Evolutionary conservation across 805 yeast genomes (phyloP).

Genomic region (Kodamaea neixiangensis): DNA sequence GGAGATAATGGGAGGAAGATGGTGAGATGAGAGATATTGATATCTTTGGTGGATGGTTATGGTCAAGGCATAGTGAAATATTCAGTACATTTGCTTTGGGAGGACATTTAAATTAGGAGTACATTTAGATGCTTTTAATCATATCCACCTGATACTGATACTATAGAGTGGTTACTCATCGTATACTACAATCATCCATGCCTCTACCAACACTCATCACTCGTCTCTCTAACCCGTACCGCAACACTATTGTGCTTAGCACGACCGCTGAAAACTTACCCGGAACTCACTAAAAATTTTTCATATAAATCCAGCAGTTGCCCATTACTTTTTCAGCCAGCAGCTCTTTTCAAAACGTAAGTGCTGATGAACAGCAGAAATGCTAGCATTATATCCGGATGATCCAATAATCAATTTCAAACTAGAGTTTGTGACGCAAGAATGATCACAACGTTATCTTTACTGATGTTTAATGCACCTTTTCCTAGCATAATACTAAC

Average conservation of each 20-base stretch:
- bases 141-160: too few species aligned
- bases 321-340: neutral
- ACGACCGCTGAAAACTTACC: conserved; percentile 9
- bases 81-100: too few species aligned
- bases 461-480: conserved; percentile 7
- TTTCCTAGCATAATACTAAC: neutral
- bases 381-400: conserved; percentile 17
- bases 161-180: too few species aligned
- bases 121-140: too few species aligned
- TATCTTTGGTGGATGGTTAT: too few species aligned
- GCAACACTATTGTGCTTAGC: neutral
- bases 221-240: neutral
- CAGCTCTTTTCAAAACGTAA: conserved; percentile 5
- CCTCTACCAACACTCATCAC: too few species aligned
- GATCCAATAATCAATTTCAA: conserved; percentile 37
- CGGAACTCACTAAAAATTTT: conserved; percentile 15
- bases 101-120: too few species aligned
- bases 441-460: conserved; percentile 45
- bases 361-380: conserved; percentile 1
- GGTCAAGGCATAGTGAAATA: too few species aligned
- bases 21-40: too few species aligned
- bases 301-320: conserved; percentile 7
- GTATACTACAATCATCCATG: neutral
- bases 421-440: conserved; percentile 54
- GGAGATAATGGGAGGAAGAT: too few species aligned